A percentile compares a stretch with the other conserved stretches of the same genome.
These are phyloP conservation scores for Ceratorhiza oryzae-sativae DNA, from an alignment of 1,284 basidiomycete genomes.

Conservation along the genomic window DNA sequence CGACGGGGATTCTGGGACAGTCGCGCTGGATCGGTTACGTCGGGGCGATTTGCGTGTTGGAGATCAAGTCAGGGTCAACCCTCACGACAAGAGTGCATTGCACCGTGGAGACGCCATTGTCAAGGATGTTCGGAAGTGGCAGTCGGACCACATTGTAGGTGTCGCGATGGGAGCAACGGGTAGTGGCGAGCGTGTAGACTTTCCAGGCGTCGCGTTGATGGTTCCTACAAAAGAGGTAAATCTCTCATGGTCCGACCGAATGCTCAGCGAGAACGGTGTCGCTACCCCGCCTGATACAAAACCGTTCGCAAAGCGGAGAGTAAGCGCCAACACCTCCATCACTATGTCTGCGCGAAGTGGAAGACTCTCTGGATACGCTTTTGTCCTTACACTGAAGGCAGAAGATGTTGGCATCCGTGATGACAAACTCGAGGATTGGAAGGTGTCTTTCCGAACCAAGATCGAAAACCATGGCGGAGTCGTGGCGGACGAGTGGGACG, in stretches of 20 bases:
- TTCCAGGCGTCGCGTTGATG: conserved; percentile 12
- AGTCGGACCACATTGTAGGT: conserved; percentile 51
- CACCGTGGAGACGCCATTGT: conserved; percentile 50
- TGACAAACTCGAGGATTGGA: conserved; percentile 53
- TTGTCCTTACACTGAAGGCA: conserved; percentile 59
- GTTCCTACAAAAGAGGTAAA: conserved; percentile 35
- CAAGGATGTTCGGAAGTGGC: conserved; percentile 51
- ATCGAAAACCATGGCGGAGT: conserved; percentile 66
- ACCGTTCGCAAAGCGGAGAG: conserved; percentile 59
- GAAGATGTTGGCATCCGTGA: conserved; percentile 42
- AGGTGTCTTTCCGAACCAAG: conserved; percentile 30
- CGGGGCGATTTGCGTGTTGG: conserved; percentile 58
- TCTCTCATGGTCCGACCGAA: conserved; percentile 45
- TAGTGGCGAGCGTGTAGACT: conserved; percentile 43
- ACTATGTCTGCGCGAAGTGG: conserved; percentile 49
- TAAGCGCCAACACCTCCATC: conserved; percentile 56
- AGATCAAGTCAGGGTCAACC: conserved; percentile 61
- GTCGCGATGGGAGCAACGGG: conserved; percentile 55
- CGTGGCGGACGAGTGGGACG: conserved; percentile 69
- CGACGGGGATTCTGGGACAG: conserved; percentile 57
- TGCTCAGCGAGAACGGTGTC: conserved; percentile 52
- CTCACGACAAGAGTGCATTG: conserved; percentile 32
- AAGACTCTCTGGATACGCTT: conserved; percentile 57
- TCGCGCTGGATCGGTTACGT: conserved; percentile 64
- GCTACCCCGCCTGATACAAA: conserved; percentile 15